phyloP scores from a whole-genome alignment of 192 early-diverging fungal species.

The Backusella circina region DNA sequence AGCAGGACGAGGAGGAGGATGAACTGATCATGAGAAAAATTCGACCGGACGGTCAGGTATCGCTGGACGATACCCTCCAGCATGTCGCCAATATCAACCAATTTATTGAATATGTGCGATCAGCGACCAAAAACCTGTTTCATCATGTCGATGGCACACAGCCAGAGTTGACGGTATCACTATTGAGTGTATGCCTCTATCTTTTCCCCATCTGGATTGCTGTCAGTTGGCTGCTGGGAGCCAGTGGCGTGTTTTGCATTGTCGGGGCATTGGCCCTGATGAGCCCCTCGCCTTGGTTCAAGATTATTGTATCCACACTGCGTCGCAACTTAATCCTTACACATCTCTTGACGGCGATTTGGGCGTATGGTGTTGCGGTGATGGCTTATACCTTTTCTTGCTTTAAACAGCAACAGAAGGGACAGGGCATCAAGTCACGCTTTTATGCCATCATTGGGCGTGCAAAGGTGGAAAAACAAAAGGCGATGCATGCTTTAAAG shows the following conservation, averaged over 20 bases:
- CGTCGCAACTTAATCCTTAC: conserved; percentile 2
- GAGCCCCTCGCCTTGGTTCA: conserved; percentile 15
- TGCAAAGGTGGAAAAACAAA: conserved; percentile 17
- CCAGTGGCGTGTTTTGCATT: conserved; percentile 7
- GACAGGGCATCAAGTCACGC: not conserved
- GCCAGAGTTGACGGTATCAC: conserved; percentile 12
- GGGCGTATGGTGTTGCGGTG: conserved; percentile 19
- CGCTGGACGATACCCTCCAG: conserved; percentile 28
- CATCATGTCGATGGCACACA: conserved; percentile 20
- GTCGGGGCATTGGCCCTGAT: conserved; percentile 7
- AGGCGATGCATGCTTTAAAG: conserved; percentile 3
- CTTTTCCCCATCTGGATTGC: conserved; percentile 16
- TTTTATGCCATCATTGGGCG: conserved; percentile 8
- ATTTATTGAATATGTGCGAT: not conserved
- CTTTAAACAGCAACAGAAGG: not conserved
- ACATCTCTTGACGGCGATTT: conserved; percentile 7
- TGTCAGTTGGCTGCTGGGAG: conserved; percentile 4
- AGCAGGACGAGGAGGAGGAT: conserved; percentile 24
- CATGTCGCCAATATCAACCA: conserved; percentile 16
- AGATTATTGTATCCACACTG: conserved; percentile 5
- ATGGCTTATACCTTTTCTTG: not conserved
- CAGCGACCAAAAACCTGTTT: not conserved
- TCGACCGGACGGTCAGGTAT: conserved; percentile 17
- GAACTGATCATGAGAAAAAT: conserved; percentile 22
- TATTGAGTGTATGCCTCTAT: conserved; percentile 14